These are phyloP conservation scores for Pleurotus giganteus DNA, from an alignment of 768 basidiomycete genomes.

Conservation along the genomic window DNA sequence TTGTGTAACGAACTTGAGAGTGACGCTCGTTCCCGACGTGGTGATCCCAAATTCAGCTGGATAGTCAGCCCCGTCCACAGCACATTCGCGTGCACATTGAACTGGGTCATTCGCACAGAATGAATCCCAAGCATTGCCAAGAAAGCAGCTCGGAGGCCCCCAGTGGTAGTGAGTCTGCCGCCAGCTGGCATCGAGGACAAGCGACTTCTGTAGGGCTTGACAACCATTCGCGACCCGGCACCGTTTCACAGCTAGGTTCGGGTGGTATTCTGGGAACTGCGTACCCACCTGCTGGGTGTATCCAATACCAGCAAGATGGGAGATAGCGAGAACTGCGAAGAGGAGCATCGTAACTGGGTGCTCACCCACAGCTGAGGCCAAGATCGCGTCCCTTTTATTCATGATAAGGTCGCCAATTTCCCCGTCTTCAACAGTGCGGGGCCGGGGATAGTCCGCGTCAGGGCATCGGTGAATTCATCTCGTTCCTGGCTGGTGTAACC, in stretches of 20 bases:
- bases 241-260: conserved; percentile 26
- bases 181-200: conserved; percentile 39
- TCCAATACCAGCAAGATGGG: conserved; percentile 19
- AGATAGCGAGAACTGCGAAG: conserved; percentile 11
- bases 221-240: conserved; percentile 29
- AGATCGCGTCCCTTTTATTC: too few species aligned
- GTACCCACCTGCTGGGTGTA: conserved; percentile 38
- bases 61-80: conserved; percentile 25
- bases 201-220: conserved; percentile 14
- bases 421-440: too few species aligned
- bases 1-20: conserved; percentile 30
- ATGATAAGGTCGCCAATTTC: too few species aligned
- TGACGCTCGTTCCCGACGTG: conserved; percentile 27
- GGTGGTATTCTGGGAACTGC: conserved; percentile 34
- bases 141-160: conserved; percentile 31
- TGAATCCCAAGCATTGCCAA: conserved; percentile 37
- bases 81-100: conserved; percentile 15
- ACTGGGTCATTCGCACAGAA: conserved; percentile 28
- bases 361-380: too few species aligned
- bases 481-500: too few species aligned
- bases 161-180: conserved; percentile 28
- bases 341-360: conserved; percentile 16
- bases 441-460: too few species aligned
- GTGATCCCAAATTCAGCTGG: conserved; percentile 35
- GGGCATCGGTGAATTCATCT: too few species aligned